phyloP scores from a whole-genome alignment of 257 asterid species.

The Salvia miltiorrhiza region DNA sequence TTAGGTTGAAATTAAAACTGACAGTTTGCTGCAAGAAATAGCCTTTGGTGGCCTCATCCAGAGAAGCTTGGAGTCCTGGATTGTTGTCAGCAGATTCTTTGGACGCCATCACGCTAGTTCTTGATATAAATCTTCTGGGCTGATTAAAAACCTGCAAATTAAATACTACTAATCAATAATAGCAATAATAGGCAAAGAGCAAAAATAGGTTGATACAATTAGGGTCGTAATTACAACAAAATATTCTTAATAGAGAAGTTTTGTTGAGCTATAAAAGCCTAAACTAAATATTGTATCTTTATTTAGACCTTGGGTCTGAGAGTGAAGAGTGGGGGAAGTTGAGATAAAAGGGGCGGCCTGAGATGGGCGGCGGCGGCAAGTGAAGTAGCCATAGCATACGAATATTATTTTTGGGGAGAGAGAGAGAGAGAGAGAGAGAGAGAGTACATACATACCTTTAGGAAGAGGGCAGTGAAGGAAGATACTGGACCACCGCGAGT shows the following conservation, averaged over 20 bases:
- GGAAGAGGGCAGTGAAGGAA: conserved; percentile 12
- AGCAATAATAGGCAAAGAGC: too few relatives aligned
- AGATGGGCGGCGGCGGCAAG: conserved; percentile 29
- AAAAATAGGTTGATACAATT: background rate
- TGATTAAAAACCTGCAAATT: conserved; percentile 39
- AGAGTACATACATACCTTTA: conserved; percentile 13
- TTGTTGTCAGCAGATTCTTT: conserved; percentile 76
- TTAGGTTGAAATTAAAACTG: conserved; percentile 28
- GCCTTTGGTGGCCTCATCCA: conserved; percentile 76
- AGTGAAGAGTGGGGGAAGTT: conserved; percentile 25
- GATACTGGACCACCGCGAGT: conserved; percentile 24
- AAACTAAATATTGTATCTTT: background rate
- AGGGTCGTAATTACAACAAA: background rate
- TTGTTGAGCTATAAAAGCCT: too few relatives aligned
- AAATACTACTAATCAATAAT: too few relatives aligned
- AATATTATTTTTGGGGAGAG: background rate
- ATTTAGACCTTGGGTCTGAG: conserved; percentile 42
- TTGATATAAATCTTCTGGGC: conserved; percentile 35
- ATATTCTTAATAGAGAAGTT: background rate
- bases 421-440: background rate
- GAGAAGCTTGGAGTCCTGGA: conserved; percentile 66
- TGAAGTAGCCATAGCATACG: conserved; percentile 28
- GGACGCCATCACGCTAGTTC: conserved; percentile 47
- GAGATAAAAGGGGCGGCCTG: conserved; percentile 25
- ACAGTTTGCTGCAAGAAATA: conserved; percentile 91